Evolutionary conservation across 768 basidiomycete genomes (phyloP).

Genomic region (Pholiota molesta): DNA sequence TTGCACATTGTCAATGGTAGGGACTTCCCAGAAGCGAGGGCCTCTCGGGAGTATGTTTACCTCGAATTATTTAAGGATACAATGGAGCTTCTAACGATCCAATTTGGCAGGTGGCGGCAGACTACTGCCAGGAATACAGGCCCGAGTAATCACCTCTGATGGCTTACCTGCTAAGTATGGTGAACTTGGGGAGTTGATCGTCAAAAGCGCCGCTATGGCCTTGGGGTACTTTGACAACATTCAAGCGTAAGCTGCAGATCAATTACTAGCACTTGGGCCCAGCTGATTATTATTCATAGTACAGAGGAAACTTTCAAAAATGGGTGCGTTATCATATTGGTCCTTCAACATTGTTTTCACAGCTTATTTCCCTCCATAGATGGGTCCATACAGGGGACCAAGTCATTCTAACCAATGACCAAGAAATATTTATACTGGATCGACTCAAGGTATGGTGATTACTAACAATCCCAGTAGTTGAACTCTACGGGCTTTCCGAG

Average conservation of each 20-base stretch:
- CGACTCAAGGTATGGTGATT: conserved; percentile 58
- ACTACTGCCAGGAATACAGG: conserved; percentile 46
- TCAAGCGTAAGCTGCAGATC: conserved; percentile 44
- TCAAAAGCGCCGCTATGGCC: conserved; percentile 46
- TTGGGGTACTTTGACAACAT: conserved; percentile 49
- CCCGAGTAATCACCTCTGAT: conserved; percentile 48
- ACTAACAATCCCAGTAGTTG: too few species aligned
- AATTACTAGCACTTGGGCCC: conserved; percentile 16
- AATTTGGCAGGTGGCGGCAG: conserved; percentile 38
- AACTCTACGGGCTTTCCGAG: background rate
- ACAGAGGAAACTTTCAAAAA: conserved; percentile 62
- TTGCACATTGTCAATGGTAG: conserved; percentile 50
- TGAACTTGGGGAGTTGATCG: conserved; percentile 52
- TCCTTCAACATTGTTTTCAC: conserved; percentile 3
- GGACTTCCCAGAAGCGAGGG: conserved; percentile 41
- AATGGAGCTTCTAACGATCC: conserved; percentile 9
- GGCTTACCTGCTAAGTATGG: conserved; percentile 43
- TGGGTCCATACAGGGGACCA: conserved; percentile 72
- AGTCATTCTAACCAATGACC: conserved; percentile 48
- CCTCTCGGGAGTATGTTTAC: conserved; percentile 36
- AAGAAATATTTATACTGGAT: conserved; percentile 60
- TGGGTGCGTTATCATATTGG: conserved; percentile 40
- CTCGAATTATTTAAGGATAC: conserved; percentile 14
- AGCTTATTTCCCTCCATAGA: conserved; percentile 28
- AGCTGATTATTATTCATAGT: conserved; percentile 33